These are phyloP conservation scores for Globisporangium recalcitrans DNA, from an alignment of 352 stramenopile species.

Conservation along the genomic window DNA sequence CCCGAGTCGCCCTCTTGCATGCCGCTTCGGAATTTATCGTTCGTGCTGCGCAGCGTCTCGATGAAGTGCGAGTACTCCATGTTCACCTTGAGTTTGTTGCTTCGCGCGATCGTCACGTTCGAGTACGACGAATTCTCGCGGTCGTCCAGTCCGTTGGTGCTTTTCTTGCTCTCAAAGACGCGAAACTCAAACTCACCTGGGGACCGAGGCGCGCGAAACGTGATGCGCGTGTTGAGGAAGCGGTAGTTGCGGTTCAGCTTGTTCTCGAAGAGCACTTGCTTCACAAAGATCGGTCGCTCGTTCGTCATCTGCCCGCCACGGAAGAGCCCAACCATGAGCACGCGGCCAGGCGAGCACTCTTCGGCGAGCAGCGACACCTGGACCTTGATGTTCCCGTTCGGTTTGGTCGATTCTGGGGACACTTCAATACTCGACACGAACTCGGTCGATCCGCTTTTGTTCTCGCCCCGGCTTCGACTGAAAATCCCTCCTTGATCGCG, in stretches of 20 bases:
- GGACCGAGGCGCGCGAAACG: slow-evolving; percentile 70
- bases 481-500: slow-evolving; percentile 17
- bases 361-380: slow-evolving; percentile 56
- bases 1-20: slow-evolving; percentile 46
- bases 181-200: slow-evolving; percentile 82
- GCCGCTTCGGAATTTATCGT: slow-evolving; percentile 62
- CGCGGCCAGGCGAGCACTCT: slow-evolving; percentile 49
- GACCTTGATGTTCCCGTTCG: slow-evolving; percentile 78
- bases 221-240: slow-evolving; percentile 72
- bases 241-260: slow-evolving; percentile 60
- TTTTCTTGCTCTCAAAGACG: slow-evolving; percentile 68
- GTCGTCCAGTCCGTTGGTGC: slow-evolving; percentile 18
- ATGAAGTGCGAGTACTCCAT: slow-evolving; percentile 81
- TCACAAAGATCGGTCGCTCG: slow-evolving; percentile 82
- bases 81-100: slow-evolving; percentile 66
- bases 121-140: slow-evolving; percentile 36
- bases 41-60: slow-evolving; percentile 54
- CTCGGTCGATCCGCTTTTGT: background rate
- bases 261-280: slow-evolving; percentile 79
- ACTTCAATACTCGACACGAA: slow-evolving; percentile 28
- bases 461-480: background rate
- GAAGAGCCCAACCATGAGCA: slow-evolving; percentile 76
- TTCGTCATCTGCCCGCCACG: slow-evolving; percentile 66
- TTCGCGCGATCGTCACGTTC: slow-evolving; percentile 62
- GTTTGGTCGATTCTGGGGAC: slow-evolving; percentile 55